phyloP scores from a whole-genome alignment of 176 grass and related monocot species.

The Otatea glauca region DNA sequence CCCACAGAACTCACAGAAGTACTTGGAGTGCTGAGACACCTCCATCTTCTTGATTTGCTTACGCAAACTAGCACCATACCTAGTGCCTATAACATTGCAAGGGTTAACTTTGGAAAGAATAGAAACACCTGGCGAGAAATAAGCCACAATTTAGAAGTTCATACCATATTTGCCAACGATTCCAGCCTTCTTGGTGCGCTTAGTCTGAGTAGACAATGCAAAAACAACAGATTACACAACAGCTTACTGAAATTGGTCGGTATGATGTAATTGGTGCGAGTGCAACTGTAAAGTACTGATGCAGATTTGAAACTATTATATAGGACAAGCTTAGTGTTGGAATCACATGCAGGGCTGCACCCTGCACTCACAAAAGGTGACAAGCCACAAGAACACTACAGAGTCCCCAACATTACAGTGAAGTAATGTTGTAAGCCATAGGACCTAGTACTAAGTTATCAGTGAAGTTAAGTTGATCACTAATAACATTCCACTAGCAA shows the following conservation, averaged over 20 bases:
- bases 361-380: neutral
- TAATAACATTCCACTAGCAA: neutral
- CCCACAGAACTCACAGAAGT: conserved; percentile 94
- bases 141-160: neutral
- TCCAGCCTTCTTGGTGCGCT: conserved; percentile 95
- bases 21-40: conserved; percentile 90
- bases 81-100: conserved; percentile 58
- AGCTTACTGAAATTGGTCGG: neutral
- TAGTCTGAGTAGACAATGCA: conserved; percentile 60
- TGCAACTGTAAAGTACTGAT: neutral
- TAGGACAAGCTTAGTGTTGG: neutral
- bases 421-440: neutral
- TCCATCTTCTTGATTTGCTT: conserved; percentile 99
- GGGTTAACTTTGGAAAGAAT: neutral
- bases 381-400: neutral
- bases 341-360: neutral
- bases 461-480: neutral
- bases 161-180: conserved; percentile 94
- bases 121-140: neutral
- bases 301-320: neutral
- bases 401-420: neutral
- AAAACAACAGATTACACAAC: conserved; percentile 34
- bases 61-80: conserved; percentile 95
- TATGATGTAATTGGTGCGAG: neutral
- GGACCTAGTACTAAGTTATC: neutral